Conservation (phyloP, 2,329 filamentous ascomycete genomes). For the Neopestalotiopsis clavispora region DNA sequence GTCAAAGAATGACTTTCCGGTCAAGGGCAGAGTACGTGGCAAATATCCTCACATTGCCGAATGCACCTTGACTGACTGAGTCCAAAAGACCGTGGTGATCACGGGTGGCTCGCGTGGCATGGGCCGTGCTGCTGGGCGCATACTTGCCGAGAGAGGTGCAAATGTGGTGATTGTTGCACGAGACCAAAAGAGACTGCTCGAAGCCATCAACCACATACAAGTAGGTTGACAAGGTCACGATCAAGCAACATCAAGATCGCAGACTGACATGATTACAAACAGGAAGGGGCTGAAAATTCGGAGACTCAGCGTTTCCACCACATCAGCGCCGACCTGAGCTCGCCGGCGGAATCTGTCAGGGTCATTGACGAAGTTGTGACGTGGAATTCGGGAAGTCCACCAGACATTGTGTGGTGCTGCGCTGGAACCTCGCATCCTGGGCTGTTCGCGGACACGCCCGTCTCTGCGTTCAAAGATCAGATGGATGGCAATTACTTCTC, state of each 20-base stretch:
- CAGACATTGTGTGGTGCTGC: conserved; percentile 72
- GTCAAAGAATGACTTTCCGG: conserved; percentile 60
- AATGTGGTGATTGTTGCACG: conserved; percentile 73
- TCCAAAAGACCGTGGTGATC: conserved; percentile 50
- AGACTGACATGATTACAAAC: conserved; percentile 29
- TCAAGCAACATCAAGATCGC: neutral
- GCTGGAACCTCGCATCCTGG: conserved; percentile 64
- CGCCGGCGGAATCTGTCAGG: conserved; percentile 58
- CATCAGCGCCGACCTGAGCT: conserved; percentile 69
- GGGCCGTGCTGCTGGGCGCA: conserved; percentile 64
- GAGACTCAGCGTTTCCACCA: conserved; percentile 64
- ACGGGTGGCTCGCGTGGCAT: conserved; percentile 76
- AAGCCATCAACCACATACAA: conserved; percentile 58
- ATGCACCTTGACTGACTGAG: conserved; percentile 24
- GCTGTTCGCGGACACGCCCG: conserved; percentile 41
- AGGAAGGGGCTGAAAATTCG: conserved; percentile 55
- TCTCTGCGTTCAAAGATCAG: conserved; percentile 37
- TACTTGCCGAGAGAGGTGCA: conserved; percentile 69
- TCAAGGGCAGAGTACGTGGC: conserved; percentile 60
- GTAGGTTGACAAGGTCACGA: conserved; percentile 37
- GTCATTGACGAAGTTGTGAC: conserved; percentile 61
- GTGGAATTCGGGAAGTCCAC: conserved; percentile 64
- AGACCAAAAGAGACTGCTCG: conserved; percentile 61
- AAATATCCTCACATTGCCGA: conserved; percentile 9
- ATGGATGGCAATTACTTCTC: conserved; percentile 48